phyloP scores from a whole-genome alignment of 2,329 filamentous ascomycete genomes.

The Hypoxylon sp. region DNA sequence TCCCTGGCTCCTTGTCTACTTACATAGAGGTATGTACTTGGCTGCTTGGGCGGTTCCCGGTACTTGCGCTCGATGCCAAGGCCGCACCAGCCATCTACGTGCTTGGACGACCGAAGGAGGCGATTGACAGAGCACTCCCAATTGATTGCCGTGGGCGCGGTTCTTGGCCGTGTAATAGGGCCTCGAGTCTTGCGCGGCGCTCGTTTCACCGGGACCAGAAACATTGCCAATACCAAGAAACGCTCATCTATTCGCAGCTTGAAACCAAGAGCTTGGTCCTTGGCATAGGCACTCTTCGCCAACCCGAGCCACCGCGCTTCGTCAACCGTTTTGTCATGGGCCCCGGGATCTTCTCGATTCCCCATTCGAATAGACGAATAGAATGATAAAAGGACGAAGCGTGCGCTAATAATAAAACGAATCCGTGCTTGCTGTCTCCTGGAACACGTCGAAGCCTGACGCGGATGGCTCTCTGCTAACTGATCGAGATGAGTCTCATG shows the following conservation, averaged over 20 bases:
- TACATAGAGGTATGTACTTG: too few relatives aligned
- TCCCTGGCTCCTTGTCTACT: too few relatives aligned
- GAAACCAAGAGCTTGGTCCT: slow-evolving; percentile 37
- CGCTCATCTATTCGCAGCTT: slow-evolving; percentile 33
- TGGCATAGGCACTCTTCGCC: slow-evolving; percentile 15
- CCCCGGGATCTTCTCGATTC: slow-evolving; percentile 20
- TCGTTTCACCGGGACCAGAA: slow-evolving; percentile 25
- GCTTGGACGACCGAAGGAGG: slow-evolving; percentile 13
- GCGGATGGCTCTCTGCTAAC: slow-evolving; percentile 2
- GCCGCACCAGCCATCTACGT: slow-evolving; percentile 21
- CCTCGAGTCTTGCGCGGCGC: slow-evolving; percentile 22
- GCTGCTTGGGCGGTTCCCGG: slow-evolving; percentile 6
- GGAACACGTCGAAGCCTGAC: slow-evolving; percentile 11
- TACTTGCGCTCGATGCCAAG: slow-evolving; percentile 23
- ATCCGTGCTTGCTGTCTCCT: not conserved
- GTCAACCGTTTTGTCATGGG: slow-evolving; percentile 25
- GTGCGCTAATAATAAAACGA: slow-evolving; percentile 26
- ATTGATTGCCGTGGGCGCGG: slow-evolving; percentile 27
- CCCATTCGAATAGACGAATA: slow-evolving; percentile 17
- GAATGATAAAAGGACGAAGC: slow-evolving; percentile 24
- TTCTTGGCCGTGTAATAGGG: slow-evolving; percentile 33
- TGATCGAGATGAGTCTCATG: not conserved
- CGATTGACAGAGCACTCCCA: slow-evolving; percentile 14
- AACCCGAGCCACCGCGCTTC: slow-evolving; percentile 17
- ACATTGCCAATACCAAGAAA: slow-evolving; percentile 40